phyloP scores from a whole-genome alignment of 805 yeast species.

The Pichia paraexigua region DNA sequence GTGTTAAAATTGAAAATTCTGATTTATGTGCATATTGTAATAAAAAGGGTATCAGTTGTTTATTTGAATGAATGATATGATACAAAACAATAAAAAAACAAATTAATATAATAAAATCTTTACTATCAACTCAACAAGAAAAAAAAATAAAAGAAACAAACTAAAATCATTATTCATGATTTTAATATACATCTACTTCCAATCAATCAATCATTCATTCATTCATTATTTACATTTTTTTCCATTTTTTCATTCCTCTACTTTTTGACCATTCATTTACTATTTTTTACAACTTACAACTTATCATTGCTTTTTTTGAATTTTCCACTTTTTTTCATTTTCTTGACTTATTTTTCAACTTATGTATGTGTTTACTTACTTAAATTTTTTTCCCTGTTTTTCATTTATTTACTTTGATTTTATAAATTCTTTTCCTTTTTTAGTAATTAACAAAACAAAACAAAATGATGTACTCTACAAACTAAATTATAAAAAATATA shows the following conservation, averaged over 20 bases:
- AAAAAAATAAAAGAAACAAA: not conserved
- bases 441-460: too few species aligned
- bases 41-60: constrained; percentile 24
- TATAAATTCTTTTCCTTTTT: not conserved
- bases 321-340: too few species aligned
- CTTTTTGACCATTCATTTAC: not conserved
- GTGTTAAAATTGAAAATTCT: constrained; percentile 24
- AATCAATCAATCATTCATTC: not conserved
- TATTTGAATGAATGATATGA: constrained; percentile 48
- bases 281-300: too few species aligned
- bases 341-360: too few species aligned
- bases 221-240: not conserved
- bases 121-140: not conserved
- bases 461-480: too few species aligned
- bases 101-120: not conserved
- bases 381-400: not conserved
- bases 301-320: too few species aligned
- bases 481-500: too few species aligned
- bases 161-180: too few species aligned
- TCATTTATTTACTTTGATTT: not conserved
- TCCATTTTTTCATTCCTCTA: too few species aligned
- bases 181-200: too few species aligned
- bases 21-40: constrained; percentile 23
- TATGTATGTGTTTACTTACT: not conserved
- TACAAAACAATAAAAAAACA: not conserved